Evolutionary conservation across 1,284 basidiomycete genomes (phyloP).

Genomic region (Moniliella sp.): DNA sequence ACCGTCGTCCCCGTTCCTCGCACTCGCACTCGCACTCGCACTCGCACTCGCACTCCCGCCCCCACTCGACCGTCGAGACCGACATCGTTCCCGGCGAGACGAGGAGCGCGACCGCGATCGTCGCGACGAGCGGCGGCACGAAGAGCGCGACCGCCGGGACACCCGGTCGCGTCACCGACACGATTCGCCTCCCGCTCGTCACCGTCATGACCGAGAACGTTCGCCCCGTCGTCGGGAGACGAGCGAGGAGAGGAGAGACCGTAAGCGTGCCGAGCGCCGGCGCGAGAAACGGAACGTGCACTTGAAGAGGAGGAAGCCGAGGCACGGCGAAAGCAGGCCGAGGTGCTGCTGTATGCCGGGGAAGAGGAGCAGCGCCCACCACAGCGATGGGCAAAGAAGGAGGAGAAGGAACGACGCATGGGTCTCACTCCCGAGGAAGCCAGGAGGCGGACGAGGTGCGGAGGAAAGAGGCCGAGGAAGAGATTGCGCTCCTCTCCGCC

Average conservation of each 20-base stretch:
- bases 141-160: slow-evolving; percentile 2
- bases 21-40: background rate
- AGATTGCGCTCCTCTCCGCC: slow-evolving; percentile 70
- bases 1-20: background rate
- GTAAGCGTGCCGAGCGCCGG: slow-evolving; percentile 14
- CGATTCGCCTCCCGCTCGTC: background rate
- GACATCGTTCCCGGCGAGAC: slow-evolving; percentile 1
- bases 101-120: slow-evolving; percentile 2
- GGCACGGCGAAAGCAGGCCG: slow-evolving; percentile 18
- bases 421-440: slow-evolving; percentile 63
- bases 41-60: slow-evolving; percentile 1
- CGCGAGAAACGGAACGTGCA: slow-evolving; percentile 9
- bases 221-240: slow-evolving; percentile 8
- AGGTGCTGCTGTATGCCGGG: slow-evolving; percentile 49
- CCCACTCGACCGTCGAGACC: background rate
- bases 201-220: slow-evolving; percentile 1
- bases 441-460: slow-evolving; percentile 58
- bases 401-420: slow-evolving; percentile 74
- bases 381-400: slow-evolving; percentile 96
- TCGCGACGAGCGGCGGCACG: slow-evolving; percentile 1
- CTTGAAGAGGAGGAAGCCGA: slow-evolving; percentile 11
- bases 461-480: slow-evolving; percentile 73
- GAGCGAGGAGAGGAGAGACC: slow-evolving; percentile 7
- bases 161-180: background rate
- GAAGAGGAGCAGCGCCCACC: slow-evolving; percentile 73